These are phyloP conservation scores for Entelexis sorbosivorans DNA, from an alignment of 1,139 yeast genomes.

Conservation along the genomic window DNA sequence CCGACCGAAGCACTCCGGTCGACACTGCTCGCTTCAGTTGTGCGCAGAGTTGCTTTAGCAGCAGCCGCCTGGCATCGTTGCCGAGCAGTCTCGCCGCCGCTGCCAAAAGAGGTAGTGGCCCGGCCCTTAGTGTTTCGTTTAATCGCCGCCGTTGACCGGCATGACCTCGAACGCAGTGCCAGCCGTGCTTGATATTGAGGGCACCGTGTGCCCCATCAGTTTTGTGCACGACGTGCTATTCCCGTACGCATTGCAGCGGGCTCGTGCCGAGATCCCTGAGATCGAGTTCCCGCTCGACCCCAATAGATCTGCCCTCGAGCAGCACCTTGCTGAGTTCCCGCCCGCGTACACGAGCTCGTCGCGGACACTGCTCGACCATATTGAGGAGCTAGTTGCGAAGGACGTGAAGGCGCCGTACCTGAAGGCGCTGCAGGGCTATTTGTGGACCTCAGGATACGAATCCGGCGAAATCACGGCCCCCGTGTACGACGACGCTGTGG, in stretches of 20 bases:
- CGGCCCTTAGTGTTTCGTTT: neutral
- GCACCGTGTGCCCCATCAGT: slow-evolving; percentile 82
- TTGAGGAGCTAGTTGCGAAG: slow-evolving; percentile 44
- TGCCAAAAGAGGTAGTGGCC: no score
- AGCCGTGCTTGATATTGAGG: slow-evolving; percentile 67
- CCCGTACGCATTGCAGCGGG: slow-evolving; percentile 30
- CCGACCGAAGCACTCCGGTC: no score
- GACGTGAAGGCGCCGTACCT: slow-evolving; percentile 72
- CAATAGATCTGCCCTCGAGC: slow-evolving; percentile 13
- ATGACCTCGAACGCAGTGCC: neutral
- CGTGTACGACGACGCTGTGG: slow-evolving; percentile 59
- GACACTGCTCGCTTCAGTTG: no score
- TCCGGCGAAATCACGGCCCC: slow-evolving; percentile 70
- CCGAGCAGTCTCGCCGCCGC: no score
- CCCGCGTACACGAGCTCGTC: slow-evolving; percentile 27
- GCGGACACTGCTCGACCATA: slow-evolving; percentile 36
- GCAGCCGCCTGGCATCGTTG: no score
- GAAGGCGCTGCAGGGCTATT: slow-evolving; percentile 69
- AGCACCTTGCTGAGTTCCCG: slow-evolving; percentile 41
- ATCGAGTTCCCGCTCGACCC: slow-evolving; percentile 26
- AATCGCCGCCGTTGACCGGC: neutral
- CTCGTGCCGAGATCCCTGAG: slow-evolving; percentile 21
- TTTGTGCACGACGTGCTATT: slow-evolving; percentile 68
- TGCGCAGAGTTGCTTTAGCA: no score
- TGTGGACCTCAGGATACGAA: slow-evolving; percentile 74